Base-by-base conservation (phyloP, 2,329 filamentous ascomycete species). In the Colletotrichum sp. region DNA sequence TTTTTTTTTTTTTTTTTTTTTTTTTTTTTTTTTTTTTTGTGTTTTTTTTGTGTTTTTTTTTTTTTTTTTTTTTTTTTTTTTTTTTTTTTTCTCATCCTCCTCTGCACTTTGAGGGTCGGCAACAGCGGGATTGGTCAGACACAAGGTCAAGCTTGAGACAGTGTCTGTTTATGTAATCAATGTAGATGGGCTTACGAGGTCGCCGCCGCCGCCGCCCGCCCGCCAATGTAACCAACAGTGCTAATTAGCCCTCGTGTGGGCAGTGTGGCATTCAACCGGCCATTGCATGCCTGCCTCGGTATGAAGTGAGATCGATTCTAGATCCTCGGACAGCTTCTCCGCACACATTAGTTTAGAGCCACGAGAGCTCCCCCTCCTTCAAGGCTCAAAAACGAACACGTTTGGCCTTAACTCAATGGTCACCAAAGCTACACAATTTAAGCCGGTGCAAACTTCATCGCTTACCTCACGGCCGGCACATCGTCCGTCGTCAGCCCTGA, bases 41-140 rank as follows among this genome's bases (percentile, higher is more conserved):
- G 48, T 74, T 71, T 61, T 60, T 74, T 71, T 61, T 60, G 1
- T 26, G 5, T 5, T 74, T 71, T 61, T 60, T 74, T 71, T 61
- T 60, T 74, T 71, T 61, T 60, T 71, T 71, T 61, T 48, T 74
- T 71, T 61, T 60, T 74, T 71, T 61, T 60, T 74, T 71, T 61
- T 60, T 74, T 71, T 61, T 60, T 34, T 30, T 18, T 4, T 9
- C 28, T 16, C 36, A 5, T 14, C 16, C 36, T 6, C 28, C 18
- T 4, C 28, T 59, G 52, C 7, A 28, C 52, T 21, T 32, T 32
- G 28, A 70, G 67, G 66, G 7, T 28, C 16, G n/a, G 59, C 43
- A 59, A n/a, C 24, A 57, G n/a, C n/a, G 43, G 60, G 72, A 74
- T 71, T 74, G 72, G 72, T 16, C 32, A 24, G 43, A 21, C 43